Evolutionary conservation across 179 eudicot genomes (phyloP), one percentile per base, ranked within the genome.

Genomic region (Actinidia polygama): DNA sequence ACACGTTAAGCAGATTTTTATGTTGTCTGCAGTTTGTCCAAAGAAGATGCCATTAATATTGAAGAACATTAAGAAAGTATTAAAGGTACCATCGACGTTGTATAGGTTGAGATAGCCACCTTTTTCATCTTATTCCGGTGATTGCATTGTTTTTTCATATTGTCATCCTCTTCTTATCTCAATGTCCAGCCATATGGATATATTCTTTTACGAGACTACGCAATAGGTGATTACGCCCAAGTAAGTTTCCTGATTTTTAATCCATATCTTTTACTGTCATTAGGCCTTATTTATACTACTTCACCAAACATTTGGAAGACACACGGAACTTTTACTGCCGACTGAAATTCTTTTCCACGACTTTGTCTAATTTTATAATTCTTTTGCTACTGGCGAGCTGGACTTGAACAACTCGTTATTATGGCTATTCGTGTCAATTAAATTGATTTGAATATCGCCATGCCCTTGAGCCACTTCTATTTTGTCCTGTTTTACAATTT

Each of bases 171-270:
- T 77, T 53, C 49, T 62, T 30, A 53, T 75, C 69, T 64, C 51
- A 53, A 30, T 82, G 85, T 85, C 58, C 91, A 93, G 97, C 97
- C 98, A 78, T 89, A 91, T 87, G 98, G 96, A 67, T 82, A 85
- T 78, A 86, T 95, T 77, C 93, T 95, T 57, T 84, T 95, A 85
- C 93, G 97, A 66, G 98, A 95, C 86, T 95, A 95, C 83, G 97
- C 97, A 74, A 80, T 89, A 79, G 98, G 96, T 78, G 98, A 95
- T 88, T 95, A 89, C 88, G 96, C 98, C 81, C 97, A 95, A 91
- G 98, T 95, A 73, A 80, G 70, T 66, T 46, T 58, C 54, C 49
- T 18, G 10, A 26, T 53, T 46, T 71, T 47, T 14, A 50, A 15
- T 53, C 3, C 26, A 4, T 8, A 49, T 18, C 68, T 12, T 16